Conservation (phyloP, 2,329 filamentous ascomycete genomes). For the Xylaria sp. region DNA sequence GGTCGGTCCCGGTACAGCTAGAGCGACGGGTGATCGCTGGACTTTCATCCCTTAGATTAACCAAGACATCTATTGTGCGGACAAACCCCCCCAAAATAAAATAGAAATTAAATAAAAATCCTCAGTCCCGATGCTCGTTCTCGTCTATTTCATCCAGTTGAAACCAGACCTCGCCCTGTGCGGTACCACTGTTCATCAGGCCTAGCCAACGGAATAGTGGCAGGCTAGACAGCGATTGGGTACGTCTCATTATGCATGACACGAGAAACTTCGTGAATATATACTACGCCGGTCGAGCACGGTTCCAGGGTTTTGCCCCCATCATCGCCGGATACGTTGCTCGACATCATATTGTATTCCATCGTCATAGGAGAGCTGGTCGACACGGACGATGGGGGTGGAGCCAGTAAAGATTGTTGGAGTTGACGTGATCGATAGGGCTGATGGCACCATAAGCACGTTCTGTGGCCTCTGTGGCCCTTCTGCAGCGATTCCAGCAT, state of each 20-base stretch:
- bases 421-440: slow-evolving; percentile 41
- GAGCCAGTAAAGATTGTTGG: slow-evolving; percentile 36
- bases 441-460: slow-evolving; percentile 37
- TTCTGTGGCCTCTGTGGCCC: slow-evolving; percentile 25
- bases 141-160: slow-evolving; percentile 5
- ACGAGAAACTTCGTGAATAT: slow-evolving; percentile 10
- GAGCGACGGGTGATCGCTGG: slow-evolving; percentile 3
- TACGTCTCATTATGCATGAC: slow-evolving; percentile 8
- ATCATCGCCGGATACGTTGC: slow-evolving; percentile 8
- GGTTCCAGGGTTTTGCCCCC: slow-evolving; percentile 14
- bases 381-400: slow-evolving; percentile 28
- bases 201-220: slow-evolving; percentile 10
- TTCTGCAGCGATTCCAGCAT: slow-evolving; percentile 12
- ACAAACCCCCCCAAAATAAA: no score
- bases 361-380: slow-evolving; percentile 14
- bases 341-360: slow-evolving; percentile 6
- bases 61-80: slow-evolving; percentile 19
- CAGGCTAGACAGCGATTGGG: slow-evolving; percentile 12
- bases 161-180: slow-evolving; percentile 8
- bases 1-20: slow-evolving; percentile 2
- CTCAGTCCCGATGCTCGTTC: slow-evolving; percentile 17
- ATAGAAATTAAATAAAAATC: slow-evolving; percentile 5
- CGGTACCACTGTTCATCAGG: slow-evolving; percentile 4
- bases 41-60: slow-evolving; percentile 9
- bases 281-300: slow-evolving; percentile 14